A percentile compares a stretch with the other conserved stretches of the same genome.
These are phyloP conservation scores for Dryadomyces quercus-mongolicae DNA, from an alignment of 2,329 filamentous ascomycete genomes.

Conservation along the genomic window DNA sequence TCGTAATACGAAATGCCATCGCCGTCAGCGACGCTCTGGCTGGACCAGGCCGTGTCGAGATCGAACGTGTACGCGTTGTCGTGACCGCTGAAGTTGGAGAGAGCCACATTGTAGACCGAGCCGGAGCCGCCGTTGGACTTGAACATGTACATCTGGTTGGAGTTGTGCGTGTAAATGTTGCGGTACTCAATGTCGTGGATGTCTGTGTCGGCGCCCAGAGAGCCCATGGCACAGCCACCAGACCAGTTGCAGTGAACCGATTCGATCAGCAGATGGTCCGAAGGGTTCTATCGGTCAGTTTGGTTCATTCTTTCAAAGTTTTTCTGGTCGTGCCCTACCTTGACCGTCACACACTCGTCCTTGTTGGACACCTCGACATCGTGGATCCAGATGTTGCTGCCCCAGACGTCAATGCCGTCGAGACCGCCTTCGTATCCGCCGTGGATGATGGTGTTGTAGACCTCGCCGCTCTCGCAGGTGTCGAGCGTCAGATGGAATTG, in stretches of 20 bases:
- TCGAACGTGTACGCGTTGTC: conserved; percentile 45
- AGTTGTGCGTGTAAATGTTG: conserved; percentile 45
- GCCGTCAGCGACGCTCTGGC: conserved; percentile 19
- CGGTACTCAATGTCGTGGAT: conserved; percentile 32
- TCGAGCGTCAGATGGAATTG: conserved; percentile 15
- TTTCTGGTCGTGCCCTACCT: too few relatives aligned
- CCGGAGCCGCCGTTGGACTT: conserved; percentile 48
- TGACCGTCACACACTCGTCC: conserved; percentile 32
- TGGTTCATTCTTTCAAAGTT: too few relatives aligned
- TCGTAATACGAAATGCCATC: conserved; percentile 39
- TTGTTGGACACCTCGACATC: conserved; percentile 51
- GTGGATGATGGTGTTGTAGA: conserved; percentile 42
- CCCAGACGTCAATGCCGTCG: conserved; percentile 44
- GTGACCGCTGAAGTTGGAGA: conserved; percentile 49
- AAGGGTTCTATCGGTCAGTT: conserved; percentile 23
- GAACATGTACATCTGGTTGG: conserved; percentile 53
- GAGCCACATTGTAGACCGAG: conserved; percentile 32
- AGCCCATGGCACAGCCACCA: conserved; percentile 45
- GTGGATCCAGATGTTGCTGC: conserved; percentile 43
- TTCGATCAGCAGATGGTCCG: conserved; percentile 43
- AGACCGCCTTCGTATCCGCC: conserved; percentile 37
- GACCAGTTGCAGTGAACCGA: conserved; percentile 50
- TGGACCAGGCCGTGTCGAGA: conserved; percentile 39
- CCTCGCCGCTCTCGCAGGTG: conserved; percentile 32
- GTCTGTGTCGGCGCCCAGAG: conserved; percentile 30